phyloP scores from a whole-genome alignment of 2,329 filamentous ascomycete species.

The Sclerotinia subarctica region DNA sequence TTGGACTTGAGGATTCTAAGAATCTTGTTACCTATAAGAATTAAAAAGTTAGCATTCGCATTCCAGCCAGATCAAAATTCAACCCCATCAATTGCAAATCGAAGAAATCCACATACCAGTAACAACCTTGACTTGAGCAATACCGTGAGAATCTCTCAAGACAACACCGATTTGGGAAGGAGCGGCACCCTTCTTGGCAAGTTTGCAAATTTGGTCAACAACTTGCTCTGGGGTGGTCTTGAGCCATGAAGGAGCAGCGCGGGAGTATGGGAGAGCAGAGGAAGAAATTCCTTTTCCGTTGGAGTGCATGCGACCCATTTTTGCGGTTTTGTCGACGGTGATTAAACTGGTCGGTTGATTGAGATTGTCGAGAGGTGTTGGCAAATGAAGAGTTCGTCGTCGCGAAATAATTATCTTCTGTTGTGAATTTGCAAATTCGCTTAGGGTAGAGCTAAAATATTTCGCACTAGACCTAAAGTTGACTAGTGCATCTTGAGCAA shows the following conservation, averaged over 20 bases:
- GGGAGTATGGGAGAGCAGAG: constrained; percentile 95
- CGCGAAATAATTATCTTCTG: constrained; percentile 10
- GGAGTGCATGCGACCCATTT: constrained; percentile 97
- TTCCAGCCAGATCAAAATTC: background rate
- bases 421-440: constrained; percentile 12
- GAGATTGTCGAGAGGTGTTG: constrained; percentile 22
- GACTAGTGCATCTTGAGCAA: background rate
- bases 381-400: constrained; percentile 12
- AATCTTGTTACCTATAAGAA: constrained; percentile 87
- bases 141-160: constrained; percentile 95
- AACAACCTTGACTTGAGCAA: constrained; percentile 96
- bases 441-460: constrained; percentile 8
- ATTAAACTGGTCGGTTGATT: constrained; percentile 17
- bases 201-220: constrained; percentile 98
- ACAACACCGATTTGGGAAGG: constrained; percentile 99
- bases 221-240: constrained; percentile 99
- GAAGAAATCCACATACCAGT: constrained; percentile 64
- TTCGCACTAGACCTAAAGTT: background rate
- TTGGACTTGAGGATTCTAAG: constrained; percentile 96
- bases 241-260: constrained; percentile 88
- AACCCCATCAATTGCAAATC: background rate
- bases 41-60: constrained; percentile 33
- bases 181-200: constrained; percentile 97
- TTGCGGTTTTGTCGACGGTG: constrained; percentile 40
- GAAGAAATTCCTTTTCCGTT: constrained; percentile 99